phyloP scores from a whole-genome alignment of 306 rosid genomes.

The Myrica gale region DNA sequence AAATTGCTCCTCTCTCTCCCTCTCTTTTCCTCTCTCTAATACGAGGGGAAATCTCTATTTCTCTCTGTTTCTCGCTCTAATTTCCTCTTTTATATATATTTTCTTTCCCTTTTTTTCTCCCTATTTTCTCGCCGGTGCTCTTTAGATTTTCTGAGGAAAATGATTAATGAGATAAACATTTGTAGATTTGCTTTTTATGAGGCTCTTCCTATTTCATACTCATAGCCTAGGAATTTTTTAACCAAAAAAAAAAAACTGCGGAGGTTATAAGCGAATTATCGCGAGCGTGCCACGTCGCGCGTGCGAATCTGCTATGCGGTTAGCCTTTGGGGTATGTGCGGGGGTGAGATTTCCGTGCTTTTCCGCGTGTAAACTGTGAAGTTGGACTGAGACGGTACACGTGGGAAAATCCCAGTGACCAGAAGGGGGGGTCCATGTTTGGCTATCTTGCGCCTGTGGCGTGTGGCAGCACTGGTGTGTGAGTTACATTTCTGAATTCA shows the following conservation, averaged over 20 bases:
- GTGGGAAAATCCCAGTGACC: background rate
- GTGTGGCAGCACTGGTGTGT: background rate
- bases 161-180: background rate
- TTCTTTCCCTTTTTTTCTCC: slow-evolving; percentile 16
- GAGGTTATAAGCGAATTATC: background rate
- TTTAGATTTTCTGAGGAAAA: slow-evolving; percentile 1
- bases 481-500: background rate
- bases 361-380: background rate
- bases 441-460: background rate
- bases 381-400: background rate
- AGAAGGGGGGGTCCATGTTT: background rate
- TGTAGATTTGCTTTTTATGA: slow-evolving; percentile 6
- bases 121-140: slow-evolving; percentile 17
- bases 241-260: background rate
- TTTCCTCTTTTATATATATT: background rate
- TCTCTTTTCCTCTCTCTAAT: too few species aligned
- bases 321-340: background rate
- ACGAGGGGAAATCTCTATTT: slow-evolving; percentile 18
- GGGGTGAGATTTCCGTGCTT: background rate
- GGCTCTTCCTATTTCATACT: background rate
- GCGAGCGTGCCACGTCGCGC: background rate
- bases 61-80: slow-evolving; percentile 17
- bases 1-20: slow-evolving; percentile 30
- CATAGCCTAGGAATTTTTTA: background rate
- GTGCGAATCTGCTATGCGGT: background rate